Base-by-base conservation (phyloP, 2,329 filamentous ascomycete species). In the Pestalotiopsis sp. region DNA sequence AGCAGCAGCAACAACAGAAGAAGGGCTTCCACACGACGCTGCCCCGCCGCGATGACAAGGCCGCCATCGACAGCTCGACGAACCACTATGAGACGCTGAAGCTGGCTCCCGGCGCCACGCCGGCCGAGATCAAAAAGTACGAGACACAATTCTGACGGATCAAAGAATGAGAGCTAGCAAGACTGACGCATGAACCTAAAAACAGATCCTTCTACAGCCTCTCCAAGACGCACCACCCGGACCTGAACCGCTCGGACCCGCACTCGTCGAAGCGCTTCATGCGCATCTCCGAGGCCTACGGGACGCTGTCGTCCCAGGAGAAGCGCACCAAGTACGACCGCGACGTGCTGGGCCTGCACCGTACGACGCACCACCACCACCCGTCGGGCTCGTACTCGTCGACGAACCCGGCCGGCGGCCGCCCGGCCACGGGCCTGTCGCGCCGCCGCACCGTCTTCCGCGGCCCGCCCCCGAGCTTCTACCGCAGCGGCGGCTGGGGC, bases 201-300 rank as follows among this genome's bases (percentile, higher is more conserved):
- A 52, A 36, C 69, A 91, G 88, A 75, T 89, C 89, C 73, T 99
- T 98, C 88, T 98, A 98, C 86, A 82, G 87, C 70, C 92, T 98
- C 79, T 97, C 94, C 77, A 97, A 98, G 82, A 83, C 87, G 67
- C 92, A 97, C 86, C 96, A 99, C 81, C 96, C 96, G 1, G 96
- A 99, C 85, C 90, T 91, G 78, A 97, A 98, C 85, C 93, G 87
- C 70, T 78, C 87, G 74, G 92, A 97, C 80, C 92, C 93, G 4
- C 78, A 83, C 69, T 92, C 95, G 71, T 85, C 90, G 4, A 83
- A 88, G 69, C 92, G 91, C 78, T 99, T 97, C 85, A 90, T 94
- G 80, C 87, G 89, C 74, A 92, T 98, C 78, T 92, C 90, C 78
- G 92, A 96, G 78, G 94, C 95, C 73, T 98, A 97, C 84, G 85